Evolutionary conservation across 2,329 filamentous ascomycete species (phyloP).

Genomic region (Furcasterigmium sp.): DNA sequence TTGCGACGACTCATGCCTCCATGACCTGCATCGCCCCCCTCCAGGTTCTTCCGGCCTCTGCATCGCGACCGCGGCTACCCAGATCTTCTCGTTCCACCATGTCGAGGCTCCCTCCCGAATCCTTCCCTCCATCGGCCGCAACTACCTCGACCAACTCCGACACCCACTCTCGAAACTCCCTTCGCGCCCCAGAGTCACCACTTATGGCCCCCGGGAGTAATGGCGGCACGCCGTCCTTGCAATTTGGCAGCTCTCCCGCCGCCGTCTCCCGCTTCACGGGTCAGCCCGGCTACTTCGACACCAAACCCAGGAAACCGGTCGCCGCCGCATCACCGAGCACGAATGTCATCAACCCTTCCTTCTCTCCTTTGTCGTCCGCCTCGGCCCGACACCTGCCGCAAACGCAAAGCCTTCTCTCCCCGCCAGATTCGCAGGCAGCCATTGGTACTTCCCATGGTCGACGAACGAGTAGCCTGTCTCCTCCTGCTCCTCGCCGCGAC

Average conservation of each 20-base stretch:
- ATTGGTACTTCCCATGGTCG: conserved; percentile 5
- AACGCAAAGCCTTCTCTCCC: conserved; percentile 16
- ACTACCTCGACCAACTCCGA: conserved; percentile 37
- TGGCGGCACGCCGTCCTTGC: conserved; percentile 7
- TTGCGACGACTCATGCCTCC: background rate
- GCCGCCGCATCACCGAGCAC: conserved; percentile 2
- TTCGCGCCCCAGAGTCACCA: conserved; percentile 20
- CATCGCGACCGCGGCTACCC: conserved; percentile 1
- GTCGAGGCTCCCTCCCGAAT: conserved; percentile 35
- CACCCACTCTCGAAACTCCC: conserved; percentile 32
- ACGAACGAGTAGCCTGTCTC: conserved; percentile 10
- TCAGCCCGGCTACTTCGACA: conserved; percentile 31
- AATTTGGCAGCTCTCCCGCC: background rate
- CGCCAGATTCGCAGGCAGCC: conserved; percentile 9
- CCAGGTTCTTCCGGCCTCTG: background rate
- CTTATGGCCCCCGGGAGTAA: conserved; percentile 16
- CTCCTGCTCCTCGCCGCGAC: conserved; percentile 7
- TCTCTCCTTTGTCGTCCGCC: conserved; percentile 16
- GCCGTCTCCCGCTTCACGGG: conserved; percentile 18
- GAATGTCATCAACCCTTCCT: conserved; percentile 1
- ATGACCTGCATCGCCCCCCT: conserved; percentile 3
- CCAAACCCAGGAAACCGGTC: conserved; percentile 13
- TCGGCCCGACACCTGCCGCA: conserved; percentile 14
- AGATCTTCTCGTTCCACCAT: conserved; percentile 19
- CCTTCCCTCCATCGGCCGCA: conserved; percentile 28